phyloP scores from a whole-genome alignment of 1,284 basidiomycete genomes.

The Quambalaria eucalypti region DNA sequence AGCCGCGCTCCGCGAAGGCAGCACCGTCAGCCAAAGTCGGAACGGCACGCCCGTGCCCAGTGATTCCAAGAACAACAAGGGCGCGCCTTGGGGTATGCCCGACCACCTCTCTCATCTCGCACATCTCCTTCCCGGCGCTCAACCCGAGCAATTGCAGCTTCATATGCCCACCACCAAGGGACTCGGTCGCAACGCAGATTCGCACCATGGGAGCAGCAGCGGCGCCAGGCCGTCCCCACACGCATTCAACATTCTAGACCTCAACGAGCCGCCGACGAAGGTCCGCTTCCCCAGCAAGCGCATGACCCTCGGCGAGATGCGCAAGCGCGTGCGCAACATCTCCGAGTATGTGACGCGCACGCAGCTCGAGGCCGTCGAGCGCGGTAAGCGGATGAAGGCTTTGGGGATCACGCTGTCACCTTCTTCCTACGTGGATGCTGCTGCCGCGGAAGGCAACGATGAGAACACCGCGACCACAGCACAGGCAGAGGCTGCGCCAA shows the following conservation, averaged over 20 bases:
- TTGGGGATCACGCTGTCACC: slow-evolving; percentile 54
- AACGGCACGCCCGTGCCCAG: slow-evolving; percentile 16
- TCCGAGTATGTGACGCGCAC: slow-evolving; percentile 67
- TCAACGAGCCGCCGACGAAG: slow-evolving; percentile 72
- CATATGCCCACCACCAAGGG: slow-evolving; percentile 7
- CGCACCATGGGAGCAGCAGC: not conserved
- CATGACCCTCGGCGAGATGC: slow-evolving; percentile 91
- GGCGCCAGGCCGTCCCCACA: slow-evolving; percentile 11
- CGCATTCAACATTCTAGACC: slow-evolving; percentile 25
- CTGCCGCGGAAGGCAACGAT: slow-evolving; percentile 62
- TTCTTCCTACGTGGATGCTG: slow-evolving; percentile 12
- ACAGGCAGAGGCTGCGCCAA: slow-evolving; percentile 11
- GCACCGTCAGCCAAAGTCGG: slow-evolving; percentile 22
- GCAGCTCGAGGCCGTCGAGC: slow-evolving; percentile 47
- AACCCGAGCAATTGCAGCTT: slow-evolving; percentile 3
- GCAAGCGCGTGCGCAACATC: slow-evolving; percentile 81
- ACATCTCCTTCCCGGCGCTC: slow-evolving; percentile 56
- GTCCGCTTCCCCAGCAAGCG: slow-evolving; percentile 89
- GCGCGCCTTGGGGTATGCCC: slow-evolving; percentile 78
- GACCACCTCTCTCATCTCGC: slow-evolving; percentile 85
- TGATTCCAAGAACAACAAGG: slow-evolving; percentile 52
- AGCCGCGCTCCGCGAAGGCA: slow-evolving; percentile 4
- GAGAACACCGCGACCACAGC: slow-evolving; percentile 62
- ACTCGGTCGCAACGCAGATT: not conserved
- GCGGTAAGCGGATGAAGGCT: slow-evolving; percentile 38